Evolutionary conservation across 345 rosid species (phyloP).

Genomic region (Cardamine resedifolia): DNA sequence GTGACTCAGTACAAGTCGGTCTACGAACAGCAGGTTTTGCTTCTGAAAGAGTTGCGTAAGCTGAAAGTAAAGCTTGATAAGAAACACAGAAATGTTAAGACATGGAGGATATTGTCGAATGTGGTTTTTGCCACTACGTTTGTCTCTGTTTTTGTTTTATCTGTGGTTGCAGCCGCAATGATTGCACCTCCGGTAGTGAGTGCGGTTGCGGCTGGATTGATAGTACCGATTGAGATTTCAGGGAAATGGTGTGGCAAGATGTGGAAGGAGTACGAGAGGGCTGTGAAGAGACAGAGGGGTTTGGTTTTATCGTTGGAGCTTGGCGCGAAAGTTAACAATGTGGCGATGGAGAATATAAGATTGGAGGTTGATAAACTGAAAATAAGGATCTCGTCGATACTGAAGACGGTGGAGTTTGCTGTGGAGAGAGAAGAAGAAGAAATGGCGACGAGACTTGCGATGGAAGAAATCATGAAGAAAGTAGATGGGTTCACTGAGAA

Average conservation of each 20-base stretch:
- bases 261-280: constrained; percentile 55
- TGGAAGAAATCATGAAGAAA: constrained; percentile 63
- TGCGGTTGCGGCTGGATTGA: constrained; percentile 58
- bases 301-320: constrained; percentile 38
- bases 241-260: constrained; percentile 17
- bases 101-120: constrained; percentile 68
- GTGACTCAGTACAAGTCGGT: constrained; percentile 43
- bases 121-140: constrained; percentile 60
- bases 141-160: constrained; percentile 61
- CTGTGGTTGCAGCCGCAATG: constrained; percentile 75
- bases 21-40: constrained; percentile 45
- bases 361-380: constrained; percentile 43
- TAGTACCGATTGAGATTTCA: constrained; percentile 2
- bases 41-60: constrained; percentile 46
- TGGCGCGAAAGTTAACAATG: constrained; percentile 38
- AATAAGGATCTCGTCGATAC: constrained; percentile 41
- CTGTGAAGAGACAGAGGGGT: constrained; percentile 47
- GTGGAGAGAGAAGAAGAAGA: constrained; percentile 42
- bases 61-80: constrained; percentile 61
- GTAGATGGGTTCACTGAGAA: constrained; percentile 46
- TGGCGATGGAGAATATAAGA: constrained; percentile 51
- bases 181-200: constrained; percentile 56
- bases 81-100: constrained; percentile 56
- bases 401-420: constrained; percentile 46
- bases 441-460: constrained; percentile 43